Base-by-base conservation (phyloP, 345 rosid species). In the Capsella bursapastoris region DNA sequence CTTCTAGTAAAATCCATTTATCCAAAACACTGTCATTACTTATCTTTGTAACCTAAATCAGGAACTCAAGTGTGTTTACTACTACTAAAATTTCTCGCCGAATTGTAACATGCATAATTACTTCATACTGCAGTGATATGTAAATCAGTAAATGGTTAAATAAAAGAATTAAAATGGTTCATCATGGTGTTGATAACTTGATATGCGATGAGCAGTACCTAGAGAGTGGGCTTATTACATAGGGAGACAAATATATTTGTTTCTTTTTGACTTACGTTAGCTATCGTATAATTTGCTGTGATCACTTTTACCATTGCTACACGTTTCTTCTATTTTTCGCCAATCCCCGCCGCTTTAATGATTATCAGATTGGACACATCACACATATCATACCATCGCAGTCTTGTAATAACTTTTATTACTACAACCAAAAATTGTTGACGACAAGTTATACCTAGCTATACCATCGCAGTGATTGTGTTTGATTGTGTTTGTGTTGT, bases 251-350 rank as follows among this genome's bases (percentile, higher is more conserved):
- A 37, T 29, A 29, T 18, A 48, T 66, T 38, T 58, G 31, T 58
- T 49, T 50, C 73, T 31, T 59, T 74, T 74, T 74, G 78, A 74
- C 78, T 66, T 74, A 58, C 10, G 59, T 1, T 47, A 22, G 25
- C 25, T 22, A 22, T 22, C 25, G 45, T 73, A 3, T 48, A 48
- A 67, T 66, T 45, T 74, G 25, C 0, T 66, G 49, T 22, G 25
- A 22, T 66, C 55, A 59, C 62, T 59, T 67, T 66, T 40, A 67
- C 68, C 73, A 40, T 40, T 59, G 14, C 22, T 67, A 41, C 78
- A 74, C 73, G 73, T 45, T 18, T 63, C 76, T 12, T 61, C 9
- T 8, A 6, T 50, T 70, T 16, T 34, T 44, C 27, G n/a, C 11
- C 34, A 25, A 14, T 14, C 38, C 18, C 14, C 18, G 16, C 47